Evolutionary conservation across 2,329 filamentous ascomycete genomes (phyloP), one percentile per base, ranked within the genome.

Genomic region (Diaporthe helianthi): DNA sequence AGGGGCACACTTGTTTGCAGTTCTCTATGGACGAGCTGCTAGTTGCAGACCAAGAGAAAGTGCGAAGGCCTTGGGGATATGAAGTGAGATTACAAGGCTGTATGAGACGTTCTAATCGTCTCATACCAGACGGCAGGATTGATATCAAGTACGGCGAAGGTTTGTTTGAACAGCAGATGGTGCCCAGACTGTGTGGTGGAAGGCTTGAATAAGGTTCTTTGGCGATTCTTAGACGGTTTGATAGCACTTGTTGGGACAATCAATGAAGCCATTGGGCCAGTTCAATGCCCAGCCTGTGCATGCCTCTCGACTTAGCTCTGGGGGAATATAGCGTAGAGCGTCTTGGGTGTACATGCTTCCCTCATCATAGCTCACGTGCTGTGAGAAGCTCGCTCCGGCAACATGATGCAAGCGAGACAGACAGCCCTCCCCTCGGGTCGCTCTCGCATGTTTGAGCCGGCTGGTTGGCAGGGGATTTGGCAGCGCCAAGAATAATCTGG

Each of bases 401-500:
- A 61, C 29, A 47, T 47, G 58, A 61, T 41, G 17, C 58, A 33
- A 61, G 58, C 58, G 58, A 61, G 41, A 19, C 41, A 22, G 33
- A n/a, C n/a, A n/a, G n/a, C n/a, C n/a, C n/a, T n/a, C n/a, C 55
- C 26, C 10, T 46, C 17, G 10, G 13, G 38, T 61, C 58, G 55
- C 38, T 61, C 58, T 61, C 58, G 58, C 41, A 13, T 49, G 41
- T 61, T 61, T 61, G 58, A 44, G 58, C 24, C 38, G 26, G 29
- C n/a, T 33, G 41, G 41, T 17, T 47, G 55, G 38, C 55, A 47
- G 7, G 22, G 22, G 13, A 58, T 36, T 58, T 29, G 54, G 54
- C 54, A 41, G 22, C 22, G 54, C 29, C 22, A 74, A 71, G 38
- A n/a, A 41, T 71, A 29, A 17, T 29, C 58, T 33, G 12, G 10